Base-by-base conservation (phyloP, 148 eudicot species). In the Rheum nobile region DNA sequence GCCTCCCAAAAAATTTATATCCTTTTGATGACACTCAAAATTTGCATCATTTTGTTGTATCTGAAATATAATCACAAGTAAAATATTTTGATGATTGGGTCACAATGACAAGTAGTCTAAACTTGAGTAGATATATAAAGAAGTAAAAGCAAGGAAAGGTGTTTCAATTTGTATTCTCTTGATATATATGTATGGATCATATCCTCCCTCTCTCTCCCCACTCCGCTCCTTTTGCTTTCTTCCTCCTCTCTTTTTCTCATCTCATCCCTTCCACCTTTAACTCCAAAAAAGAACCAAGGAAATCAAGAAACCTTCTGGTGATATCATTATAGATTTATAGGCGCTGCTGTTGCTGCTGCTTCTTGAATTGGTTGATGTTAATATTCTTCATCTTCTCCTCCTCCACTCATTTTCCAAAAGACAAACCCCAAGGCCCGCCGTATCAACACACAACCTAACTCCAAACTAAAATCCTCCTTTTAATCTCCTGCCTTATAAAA, bases 401-500 rank as follows among this genome's bases (percentile, higher is more conserved):
- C 70, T 14, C 89, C 82, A 86, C 89, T 76, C 79, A 76, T 75
- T 72, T 88, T 83, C 83, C 83, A 84, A 88, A 86, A 65, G 34
- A 65, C 70, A 65, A 65, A 28, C 26, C 29, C 19, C 3, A 6
- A 65, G 10, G 34, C 32, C 65, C 12, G 31, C 65, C 31, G 14
- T 10, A 22, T 26, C 32, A 22, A 10, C 65, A 57, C 8, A 26
- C n/a, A n/a, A n/a, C n/a, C n/a, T n/a, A n/a, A n/a, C n/a, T n/a
- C n/a, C n/a, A n/a, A n/a, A n/a, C n/a, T n/a, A n/a, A n/a, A n/a
- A n/a, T n/a, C n/a, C n/a, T n/a, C n/a, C n/a, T n/a, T n/a, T n/a
- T n/a, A n/a, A n/a, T n/a, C n/a, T n/a, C n/a, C n/a, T n/a, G n/a
- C n/a, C n/a, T n/a, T n/a, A n/a, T n/a, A n/a, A n/a, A n/a, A n/a